phyloP scores from a whole-genome alignment of 768 basidiomycete genomes.

The Psilocybe cubensis region DNA sequence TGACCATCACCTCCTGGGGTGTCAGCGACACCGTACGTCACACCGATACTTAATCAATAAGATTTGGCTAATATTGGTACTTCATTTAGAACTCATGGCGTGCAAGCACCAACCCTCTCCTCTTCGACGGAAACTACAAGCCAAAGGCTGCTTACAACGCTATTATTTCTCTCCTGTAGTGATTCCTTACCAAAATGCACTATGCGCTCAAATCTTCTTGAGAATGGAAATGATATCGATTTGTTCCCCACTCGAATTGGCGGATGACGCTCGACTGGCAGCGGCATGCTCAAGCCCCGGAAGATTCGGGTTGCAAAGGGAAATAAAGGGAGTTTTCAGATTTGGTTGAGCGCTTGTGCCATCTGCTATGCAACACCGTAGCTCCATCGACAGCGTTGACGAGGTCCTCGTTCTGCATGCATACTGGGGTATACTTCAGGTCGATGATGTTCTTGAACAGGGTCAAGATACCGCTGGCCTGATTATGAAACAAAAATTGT shows the following conservation, averaged over 20 bases:
- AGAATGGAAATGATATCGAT: neutral
- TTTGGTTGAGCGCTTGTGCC: neutral
- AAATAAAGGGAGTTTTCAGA: neutral
- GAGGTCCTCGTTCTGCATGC: neutral
- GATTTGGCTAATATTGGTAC: too few species aligned
- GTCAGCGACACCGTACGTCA: conserved; percentile 45
- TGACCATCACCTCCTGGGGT: conserved; percentile 53
- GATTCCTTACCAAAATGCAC: too few species aligned
- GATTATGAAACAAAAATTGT: neutral
- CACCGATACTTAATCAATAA: too few species aligned
- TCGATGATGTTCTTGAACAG: neutral
- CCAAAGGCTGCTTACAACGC: conserved; percentile 46
- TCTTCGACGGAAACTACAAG: conserved; percentile 49
- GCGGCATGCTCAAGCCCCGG: too few species aligned
- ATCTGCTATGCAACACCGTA: neutral
- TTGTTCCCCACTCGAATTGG: neutral
- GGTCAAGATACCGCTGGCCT: neutral
- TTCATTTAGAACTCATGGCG: conserved; percentile 57
- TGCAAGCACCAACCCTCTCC: conserved; percentile 41
- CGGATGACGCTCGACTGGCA: neutral
- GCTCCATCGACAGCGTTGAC: neutral
- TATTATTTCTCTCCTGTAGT: conserved; percentile 12
- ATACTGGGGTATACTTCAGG: neutral
- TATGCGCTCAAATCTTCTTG: too few species aligned
- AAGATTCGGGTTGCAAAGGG: neutral